Evolutionary conservation across 306 rosid species (phyloP).

Genomic region (Sophora flavescens): DNA sequence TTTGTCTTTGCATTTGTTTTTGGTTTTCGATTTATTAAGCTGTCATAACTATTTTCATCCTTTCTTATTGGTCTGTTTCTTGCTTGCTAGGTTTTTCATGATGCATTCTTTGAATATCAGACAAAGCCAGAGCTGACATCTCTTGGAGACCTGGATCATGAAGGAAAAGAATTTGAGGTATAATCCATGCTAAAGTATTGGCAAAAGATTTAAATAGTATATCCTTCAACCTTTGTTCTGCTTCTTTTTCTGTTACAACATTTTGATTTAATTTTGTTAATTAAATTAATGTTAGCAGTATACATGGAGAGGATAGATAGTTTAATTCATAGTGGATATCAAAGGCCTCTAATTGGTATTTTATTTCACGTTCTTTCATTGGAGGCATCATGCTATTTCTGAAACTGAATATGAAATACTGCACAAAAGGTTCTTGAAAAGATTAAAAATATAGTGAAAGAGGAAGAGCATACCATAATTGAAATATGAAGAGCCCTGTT

Average conservation of each 20-base stretch:
- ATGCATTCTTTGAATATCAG: conserved; percentile 96
- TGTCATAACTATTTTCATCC: no score
- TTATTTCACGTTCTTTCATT: no score
- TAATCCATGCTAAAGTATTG: conserved; percentile 6
- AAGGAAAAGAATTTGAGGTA: conserved; percentile 99
- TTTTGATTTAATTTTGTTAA: conserved; percentile 20
- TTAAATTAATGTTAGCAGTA: not conserved
- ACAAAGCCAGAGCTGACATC: conserved; percentile 95
- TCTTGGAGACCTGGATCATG: conserved; percentile 94
- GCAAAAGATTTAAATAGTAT: not conserved
- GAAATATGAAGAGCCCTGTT: no score
- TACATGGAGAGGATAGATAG: no score
- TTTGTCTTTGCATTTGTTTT: conserved; percentile 2
- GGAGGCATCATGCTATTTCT: no score
- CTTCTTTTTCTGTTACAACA: conserved; percentile 8
- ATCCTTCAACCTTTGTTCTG: conserved; percentile 27
- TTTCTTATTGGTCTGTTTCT: conserved; percentile 45
- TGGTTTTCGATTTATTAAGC: no score
- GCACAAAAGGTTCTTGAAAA: no score
- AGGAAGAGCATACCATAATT: no score
- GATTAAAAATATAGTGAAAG: no score
- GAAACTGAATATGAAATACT: no score
- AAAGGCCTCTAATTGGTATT: no score
- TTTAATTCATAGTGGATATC: no score
- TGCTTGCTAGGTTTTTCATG: conserved; percentile 91